Evolutionary conservation across 2,329 filamentous ascomycete genomes (phyloP).

Genomic region (Peltaster fructicola): DNA sequence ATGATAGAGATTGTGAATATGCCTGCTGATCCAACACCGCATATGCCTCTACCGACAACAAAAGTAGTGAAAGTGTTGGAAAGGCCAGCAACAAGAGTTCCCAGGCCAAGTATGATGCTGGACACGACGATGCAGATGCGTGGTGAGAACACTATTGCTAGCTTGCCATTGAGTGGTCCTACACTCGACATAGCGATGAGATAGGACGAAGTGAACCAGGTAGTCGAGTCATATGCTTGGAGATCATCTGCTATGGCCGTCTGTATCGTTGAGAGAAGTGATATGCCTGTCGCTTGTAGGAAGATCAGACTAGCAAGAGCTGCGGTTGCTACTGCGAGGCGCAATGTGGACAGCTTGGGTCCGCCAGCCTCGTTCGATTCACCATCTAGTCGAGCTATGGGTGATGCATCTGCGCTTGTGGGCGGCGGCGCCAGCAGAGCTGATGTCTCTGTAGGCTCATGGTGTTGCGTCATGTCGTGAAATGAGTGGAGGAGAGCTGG

Average conservation of each 20-base stretch:
- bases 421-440: too few relatives aligned
- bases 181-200: conserved; percentile 44
- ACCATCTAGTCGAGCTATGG: conserved; percentile 1
- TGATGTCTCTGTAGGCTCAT: too few relatives aligned
- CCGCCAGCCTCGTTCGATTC: conserved; percentile 3
- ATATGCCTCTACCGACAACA: conserved; percentile 48
- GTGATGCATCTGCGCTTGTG: too few relatives aligned
- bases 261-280: conserved; percentile 65
- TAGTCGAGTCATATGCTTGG: conserved; percentile 52
- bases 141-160: conserved; percentile 58
- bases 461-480: too few relatives aligned
- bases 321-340: too few relatives aligned
- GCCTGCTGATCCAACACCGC: conserved; percentile 52
- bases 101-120: conserved; percentile 40
- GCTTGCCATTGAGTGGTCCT: conserved; percentile 51
- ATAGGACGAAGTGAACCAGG: conserved; percentile 70
- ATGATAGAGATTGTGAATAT: conserved; percentile 59
- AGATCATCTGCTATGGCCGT: conserved; percentile 59
- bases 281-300: conserved; percentile 47
- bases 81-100: conserved; percentile 45
- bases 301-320: conserved; percentile 18
- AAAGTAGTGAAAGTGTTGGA: conserved; percentile 45
- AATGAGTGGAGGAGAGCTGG: too few relatives aligned
- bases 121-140: conserved; percentile 46
- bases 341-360: conserved; percentile 3